Evolutionary conservation across 2,329 filamentous ascomycete species (phyloP), one percentile per base, ranked within the genome.

Genomic region (Aspergillus flavus): DNA sequence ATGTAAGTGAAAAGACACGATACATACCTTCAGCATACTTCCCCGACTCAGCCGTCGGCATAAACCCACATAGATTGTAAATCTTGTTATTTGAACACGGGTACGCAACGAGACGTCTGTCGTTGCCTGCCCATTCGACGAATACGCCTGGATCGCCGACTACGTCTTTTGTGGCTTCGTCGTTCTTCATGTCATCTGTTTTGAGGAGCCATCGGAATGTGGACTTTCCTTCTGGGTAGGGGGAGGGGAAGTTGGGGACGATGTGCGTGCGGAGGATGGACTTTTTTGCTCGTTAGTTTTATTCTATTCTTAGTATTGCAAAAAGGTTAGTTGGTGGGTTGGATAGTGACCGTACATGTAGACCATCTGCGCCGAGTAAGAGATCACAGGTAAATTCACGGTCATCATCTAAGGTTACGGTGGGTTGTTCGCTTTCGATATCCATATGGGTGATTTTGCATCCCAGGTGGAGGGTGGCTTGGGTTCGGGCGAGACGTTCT

Each of bases 61-160:
- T 83, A 79, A 57, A 86, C 76, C 59, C 80, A 79, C 5, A 83
- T 76, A 73, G 79, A 62, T 84, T 84, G 58, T 83, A 69, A 26
- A 82, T 59, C 7, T 75, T 76, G 62, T 81, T 81, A 61, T 82
- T 73, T 0, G 75, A 75, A 21, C 81, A 83, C 0, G 80, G 83
- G 66, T 82, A 83, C 26, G 79, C 77, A 3, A 84, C 78, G 0
- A 84, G 69, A 9, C 81, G 72, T 4, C 80, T 73, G 58, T 84
- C 80, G 1, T 70, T 61, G 0, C 69, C 79, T 28, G 79, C 75
- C 66, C 78, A 80, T 69, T 84, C 81, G 4, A 76, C 68, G 21
- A 85, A 72, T 9, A 80, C 58, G 0, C 81, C 81, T 2, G 63
- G 62, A 4, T 65, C 54, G 6, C 61, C 50, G 10, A 71, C 66